Conservation (phyloP, 805 yeast species). For the Saturnispora galanensis region DNA sequence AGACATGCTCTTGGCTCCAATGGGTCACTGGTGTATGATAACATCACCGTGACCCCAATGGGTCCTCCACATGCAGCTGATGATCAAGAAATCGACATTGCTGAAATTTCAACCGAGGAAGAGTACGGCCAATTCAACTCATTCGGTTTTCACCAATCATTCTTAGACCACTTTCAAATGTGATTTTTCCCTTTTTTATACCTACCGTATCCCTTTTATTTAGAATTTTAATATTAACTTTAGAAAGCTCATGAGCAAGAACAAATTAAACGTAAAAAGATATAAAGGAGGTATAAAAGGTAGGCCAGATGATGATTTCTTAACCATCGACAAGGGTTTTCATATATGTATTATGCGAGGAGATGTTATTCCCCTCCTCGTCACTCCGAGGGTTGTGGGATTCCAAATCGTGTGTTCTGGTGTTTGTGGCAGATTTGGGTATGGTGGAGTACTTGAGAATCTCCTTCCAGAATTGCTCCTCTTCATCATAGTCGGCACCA, state of each 20-base stretch:
- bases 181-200: background rate
- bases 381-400: constrained; percentile 12
- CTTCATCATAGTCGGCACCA: constrained; percentile 9
- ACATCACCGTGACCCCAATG: constrained; percentile 5
- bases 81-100: background rate
- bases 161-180: too few relatives aligned
- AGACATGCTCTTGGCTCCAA: constrained; percentile 27
- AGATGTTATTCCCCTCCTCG: constrained; percentile 3
- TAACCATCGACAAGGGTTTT: constrained; percentile 12
- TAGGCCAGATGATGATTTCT: background rate
- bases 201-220: background rate
- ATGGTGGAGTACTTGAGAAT: constrained; percentile 21
- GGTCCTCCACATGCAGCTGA: background rate
- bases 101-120: background rate
- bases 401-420: constrained; percentile 14
- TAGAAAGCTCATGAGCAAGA: too few relatives aligned
- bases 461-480: constrained; percentile 25
- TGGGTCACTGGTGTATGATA: constrained; percentile 24
- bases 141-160: too few relatives aligned
- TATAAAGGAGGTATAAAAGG: background rate
- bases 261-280: too few relatives aligned
- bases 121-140: background rate
- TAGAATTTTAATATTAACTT: too few relatives aligned
- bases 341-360: constrained; percentile 10
- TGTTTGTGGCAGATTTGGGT: constrained; percentile 10